Evolutionary conservation across 2,329 filamentous ascomycete genomes (phyloP).

Genomic region (Scedosporium apiospermum): DNA sequence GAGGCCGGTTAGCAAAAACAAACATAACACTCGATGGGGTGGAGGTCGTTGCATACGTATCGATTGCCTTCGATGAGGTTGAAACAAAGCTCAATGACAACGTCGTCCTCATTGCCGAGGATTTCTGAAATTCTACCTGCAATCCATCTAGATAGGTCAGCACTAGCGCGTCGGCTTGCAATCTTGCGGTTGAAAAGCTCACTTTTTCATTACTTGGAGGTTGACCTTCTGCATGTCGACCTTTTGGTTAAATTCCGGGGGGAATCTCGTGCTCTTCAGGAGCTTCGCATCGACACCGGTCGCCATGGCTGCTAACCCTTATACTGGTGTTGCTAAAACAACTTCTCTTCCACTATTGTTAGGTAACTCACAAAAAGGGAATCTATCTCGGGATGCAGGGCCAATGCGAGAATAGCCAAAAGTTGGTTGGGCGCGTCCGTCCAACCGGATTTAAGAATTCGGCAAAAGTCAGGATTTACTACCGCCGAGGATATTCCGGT

Average conservation of each 20-base stretch:
- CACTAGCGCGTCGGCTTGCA: not conserved
- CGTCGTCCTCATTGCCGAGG: constrained; percentile 86
- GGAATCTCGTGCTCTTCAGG: constrained; percentile 85
- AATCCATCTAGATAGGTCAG: constrained; percentile 66
- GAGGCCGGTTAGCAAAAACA: constrained; percentile 17
- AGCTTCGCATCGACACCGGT: constrained; percentile 82
- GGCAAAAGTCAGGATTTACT: not conserved
- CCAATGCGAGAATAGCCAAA: constrained; percentile 2
- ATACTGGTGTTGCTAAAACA: constrained; percentile 1
- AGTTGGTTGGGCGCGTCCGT: not conserved
- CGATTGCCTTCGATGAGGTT: constrained; percentile 63
- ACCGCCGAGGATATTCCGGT: not conserved
- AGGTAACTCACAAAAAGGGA: not conserved
- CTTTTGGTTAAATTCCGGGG: constrained; percentile 85
- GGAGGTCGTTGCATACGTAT: constrained; percentile 48
- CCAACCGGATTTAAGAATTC: not conserved
- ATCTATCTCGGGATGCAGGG: not conserved
- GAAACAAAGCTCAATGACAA: constrained; percentile 79
- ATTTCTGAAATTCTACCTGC: constrained; percentile 79
- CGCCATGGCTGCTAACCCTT: constrained; percentile 49
- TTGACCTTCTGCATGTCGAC: constrained; percentile 98
- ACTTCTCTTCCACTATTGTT: not conserved
- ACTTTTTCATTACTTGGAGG: constrained; percentile 96
- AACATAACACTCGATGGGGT: not conserved
- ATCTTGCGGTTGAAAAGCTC: not conserved